Evolutionary conservation across 176 grass and related monocot species (phyloP).

Genomic region (Musa beccarii): DNA sequence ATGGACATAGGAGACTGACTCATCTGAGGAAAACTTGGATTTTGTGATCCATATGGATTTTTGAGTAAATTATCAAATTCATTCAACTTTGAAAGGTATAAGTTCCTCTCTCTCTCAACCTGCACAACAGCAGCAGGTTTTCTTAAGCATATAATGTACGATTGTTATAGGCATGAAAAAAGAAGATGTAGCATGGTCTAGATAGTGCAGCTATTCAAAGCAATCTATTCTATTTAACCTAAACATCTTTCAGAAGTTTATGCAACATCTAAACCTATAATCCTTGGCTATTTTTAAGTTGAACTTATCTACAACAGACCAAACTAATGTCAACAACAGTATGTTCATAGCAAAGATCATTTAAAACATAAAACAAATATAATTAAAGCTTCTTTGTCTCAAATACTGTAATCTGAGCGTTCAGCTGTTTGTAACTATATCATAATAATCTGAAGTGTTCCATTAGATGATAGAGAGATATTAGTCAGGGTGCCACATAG

Average conservation of each 20-base stretch:
- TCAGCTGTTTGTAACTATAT: background rate
- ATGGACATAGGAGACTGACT: conserved; percentile 32
- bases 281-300: too few species aligned
- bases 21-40: conserved; percentile 27
- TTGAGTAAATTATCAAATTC: conserved; percentile 82
- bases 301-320: too few species aligned
- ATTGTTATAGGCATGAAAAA: background rate
- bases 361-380: background rate
- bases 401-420: background rate
- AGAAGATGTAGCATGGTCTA: background rate
- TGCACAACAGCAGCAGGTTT: conserved; percentile 27
- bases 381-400: background rate
- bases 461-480: too few species aligned
- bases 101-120: conserved; percentile 72
- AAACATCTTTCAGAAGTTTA: background rate
- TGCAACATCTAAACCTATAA: too few species aligned
- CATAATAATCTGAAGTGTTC: too few species aligned
- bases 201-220: background rate
- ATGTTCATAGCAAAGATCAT: too few species aligned
- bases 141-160: background rate
- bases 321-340: too few species aligned
- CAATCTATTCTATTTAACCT: background rate
- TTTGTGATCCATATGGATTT: conserved; percentile 33
- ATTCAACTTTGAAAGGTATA: conserved; percentile 63
- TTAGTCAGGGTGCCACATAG: too few species aligned